Evolutionary conservation across 176 grass and related monocot species (phyloP).

Genomic region (Zizania latifolia): DNA sequence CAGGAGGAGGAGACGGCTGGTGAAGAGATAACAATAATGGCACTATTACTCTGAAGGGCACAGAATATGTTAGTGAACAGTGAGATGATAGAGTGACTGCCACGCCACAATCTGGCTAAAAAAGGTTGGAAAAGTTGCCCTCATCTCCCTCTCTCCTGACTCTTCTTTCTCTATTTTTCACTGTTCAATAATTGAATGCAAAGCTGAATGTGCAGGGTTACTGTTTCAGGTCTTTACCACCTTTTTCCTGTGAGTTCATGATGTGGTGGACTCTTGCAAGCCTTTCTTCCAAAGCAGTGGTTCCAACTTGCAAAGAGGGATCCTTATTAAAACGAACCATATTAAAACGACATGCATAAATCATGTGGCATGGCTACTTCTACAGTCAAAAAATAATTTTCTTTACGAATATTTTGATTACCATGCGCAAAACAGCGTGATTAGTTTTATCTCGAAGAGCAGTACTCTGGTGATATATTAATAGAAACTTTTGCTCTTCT

Average conservation of each 20-base stretch:
- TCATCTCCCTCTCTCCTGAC: neutral
- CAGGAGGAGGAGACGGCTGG: too few relatives aligned
- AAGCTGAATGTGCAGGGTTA: neutral
- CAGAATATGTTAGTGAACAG: neutral
- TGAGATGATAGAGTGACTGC: neutral
- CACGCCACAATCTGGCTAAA: neutral
- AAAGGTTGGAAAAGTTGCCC: neutral
- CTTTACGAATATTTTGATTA: neutral
- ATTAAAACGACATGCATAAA: neutral
- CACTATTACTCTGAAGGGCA: neutral
- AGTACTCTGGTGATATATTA: neutral
- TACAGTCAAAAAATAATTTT: neutral
- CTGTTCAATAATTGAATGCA: slow-evolving; percentile 1
- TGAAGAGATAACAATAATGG: neutral
- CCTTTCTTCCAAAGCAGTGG: neutral
- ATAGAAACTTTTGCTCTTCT: too few relatives aligned
- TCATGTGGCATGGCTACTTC: neutral
- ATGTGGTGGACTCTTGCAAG: neutral
- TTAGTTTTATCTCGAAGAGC: neutral
- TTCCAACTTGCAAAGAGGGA: neutral
- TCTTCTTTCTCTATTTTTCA: neutral
- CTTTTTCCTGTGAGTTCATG: neutral
- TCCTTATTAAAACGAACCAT: neutral
- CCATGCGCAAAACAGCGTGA: neutral
- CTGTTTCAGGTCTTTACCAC: neutral